Conservation (phyloP, 345 rosid species). For the Fremontodendron californicum region DNA sequence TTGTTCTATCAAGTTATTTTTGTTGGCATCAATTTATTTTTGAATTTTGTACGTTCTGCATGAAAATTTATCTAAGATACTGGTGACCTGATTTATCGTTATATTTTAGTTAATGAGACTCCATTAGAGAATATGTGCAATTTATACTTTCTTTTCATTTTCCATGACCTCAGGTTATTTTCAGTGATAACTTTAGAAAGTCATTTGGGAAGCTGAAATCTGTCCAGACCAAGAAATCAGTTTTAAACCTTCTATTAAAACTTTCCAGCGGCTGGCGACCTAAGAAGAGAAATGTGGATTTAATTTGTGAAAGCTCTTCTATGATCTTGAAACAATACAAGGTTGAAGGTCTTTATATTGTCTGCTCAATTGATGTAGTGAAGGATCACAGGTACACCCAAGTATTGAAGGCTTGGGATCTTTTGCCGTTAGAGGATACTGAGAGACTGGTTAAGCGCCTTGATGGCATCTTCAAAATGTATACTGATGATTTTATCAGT, state of each 20-base stretch:
- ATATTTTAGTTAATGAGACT: background rate
- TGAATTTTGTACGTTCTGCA: background rate
- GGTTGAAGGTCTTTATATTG: conserved; percentile 31
- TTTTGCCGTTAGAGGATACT: conserved; percentile 40
- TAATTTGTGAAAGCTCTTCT: conserved; percentile 27
- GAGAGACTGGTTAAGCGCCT: conserved; percentile 38
- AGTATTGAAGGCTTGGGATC: conserved; percentile 54
- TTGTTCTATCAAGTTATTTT: background rate
- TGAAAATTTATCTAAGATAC: background rate
- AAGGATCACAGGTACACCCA: conserved; percentile 35
- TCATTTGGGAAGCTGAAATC: conserved; percentile 46
- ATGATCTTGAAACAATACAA: conserved; percentile 42
- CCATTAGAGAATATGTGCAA: background rate
- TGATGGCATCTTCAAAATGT: conserved; percentile 32
- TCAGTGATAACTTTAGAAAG: conserved; percentile 41
- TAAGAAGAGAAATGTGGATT: conserved; percentile 30
- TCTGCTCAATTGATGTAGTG: conserved; percentile 43
- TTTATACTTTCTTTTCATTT: background rate
- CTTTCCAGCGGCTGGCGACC: conserved; percentile 58
- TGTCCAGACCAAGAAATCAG: conserved; percentile 16
- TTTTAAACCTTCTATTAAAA: conserved; percentile 28
- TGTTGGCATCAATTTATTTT: background rate
- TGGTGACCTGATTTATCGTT: background rate
- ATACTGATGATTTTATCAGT: conserved; percentile 36
- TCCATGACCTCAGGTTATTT: conserved; percentile 35